Evolutionary conservation across 2,329 filamentous ascomycete species (phyloP).

Genomic region (Cryphonectria naterciae): DNA sequence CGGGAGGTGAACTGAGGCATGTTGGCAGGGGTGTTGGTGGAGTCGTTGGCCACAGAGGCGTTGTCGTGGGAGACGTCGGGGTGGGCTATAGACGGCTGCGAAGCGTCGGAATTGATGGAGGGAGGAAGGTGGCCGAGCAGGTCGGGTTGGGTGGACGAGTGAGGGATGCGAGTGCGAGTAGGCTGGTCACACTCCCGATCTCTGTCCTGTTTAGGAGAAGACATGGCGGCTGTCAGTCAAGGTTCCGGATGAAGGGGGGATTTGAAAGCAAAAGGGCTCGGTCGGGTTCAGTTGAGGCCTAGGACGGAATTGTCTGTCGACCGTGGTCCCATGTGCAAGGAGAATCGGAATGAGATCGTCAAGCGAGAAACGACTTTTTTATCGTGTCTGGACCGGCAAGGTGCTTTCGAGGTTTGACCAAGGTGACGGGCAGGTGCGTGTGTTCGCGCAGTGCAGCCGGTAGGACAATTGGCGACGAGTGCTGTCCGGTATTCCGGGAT

Average conservation of each 20-base stretch:
- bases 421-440: not conserved
- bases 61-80: constrained; percentile 31
- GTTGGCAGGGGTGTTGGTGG: constrained; percentile 39
- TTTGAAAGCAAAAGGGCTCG: constrained; percentile 9
- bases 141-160: constrained; percentile 22
- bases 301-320: not conserved
- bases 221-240: constrained; percentile 26
- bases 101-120: constrained; percentile 25
- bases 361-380: not conserved
- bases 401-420: constrained; percentile 28
- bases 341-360: not conserved
- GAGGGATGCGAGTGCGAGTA: constrained; percentile 20
- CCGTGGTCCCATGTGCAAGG: not conserved
- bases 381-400: constrained; percentile 6
- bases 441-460: constrained; percentile 12
- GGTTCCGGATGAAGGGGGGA: constrained; percentile 1
- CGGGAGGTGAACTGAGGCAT: constrained; percentile 71
- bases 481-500: constrained; percentile 20
- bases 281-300: constrained; percentile 3
- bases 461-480: constrained; percentile 23
- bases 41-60: constrained; percentile 36
- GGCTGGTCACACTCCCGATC: constrained; percentile 17
- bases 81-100: constrained; percentile 28
- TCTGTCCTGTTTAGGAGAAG: constrained; percentile 23
- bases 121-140: constrained; percentile 18